phyloP scores from a whole-genome alignment of 2,329 filamentous ascomycete genomes.

The Phyllosticta citribraziliensis region DNA sequence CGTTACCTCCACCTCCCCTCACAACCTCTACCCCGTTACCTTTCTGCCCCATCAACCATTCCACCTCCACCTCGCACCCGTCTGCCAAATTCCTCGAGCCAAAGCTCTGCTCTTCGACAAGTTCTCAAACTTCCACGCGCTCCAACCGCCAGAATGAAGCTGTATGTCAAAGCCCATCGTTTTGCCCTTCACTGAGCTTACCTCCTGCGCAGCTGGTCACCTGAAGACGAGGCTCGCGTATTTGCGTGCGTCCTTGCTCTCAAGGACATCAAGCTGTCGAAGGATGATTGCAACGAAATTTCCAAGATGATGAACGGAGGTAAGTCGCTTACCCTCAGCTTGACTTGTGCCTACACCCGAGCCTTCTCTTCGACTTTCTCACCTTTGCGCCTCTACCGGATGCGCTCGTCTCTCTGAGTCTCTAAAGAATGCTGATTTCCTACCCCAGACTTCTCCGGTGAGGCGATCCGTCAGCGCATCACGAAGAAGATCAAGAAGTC shows the following conservation, averaged over 20 bases:
- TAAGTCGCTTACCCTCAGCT: not conserved
- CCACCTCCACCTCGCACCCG: too few relatives aligned
- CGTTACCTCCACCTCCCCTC: too few relatives aligned
- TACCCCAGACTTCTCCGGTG: not conserved
- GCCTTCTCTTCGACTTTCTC: too few relatives aligned
- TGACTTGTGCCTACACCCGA: not conserved
- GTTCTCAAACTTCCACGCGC: too few relatives aligned
- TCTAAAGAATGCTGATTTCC: not conserved
- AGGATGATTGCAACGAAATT: not conserved
- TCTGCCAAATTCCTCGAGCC: too few relatives aligned
- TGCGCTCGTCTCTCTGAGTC: not conserved
- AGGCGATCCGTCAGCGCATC: not conserved
- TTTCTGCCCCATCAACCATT: too few relatives aligned
- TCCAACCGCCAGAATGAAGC: too few relatives aligned
- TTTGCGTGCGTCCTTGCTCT: not conserved
- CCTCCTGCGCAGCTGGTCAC: not conserved
- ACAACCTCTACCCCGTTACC: too few relatives aligned
- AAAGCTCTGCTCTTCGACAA: too few relatives aligned
- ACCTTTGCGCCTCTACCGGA: too few relatives aligned
- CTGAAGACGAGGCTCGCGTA: not conserved
- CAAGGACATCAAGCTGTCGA: not conserved
- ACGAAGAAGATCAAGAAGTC: not conserved
- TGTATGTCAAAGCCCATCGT: not conserved
- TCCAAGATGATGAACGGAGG: not conserved
- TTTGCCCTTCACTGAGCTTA: not conserved